Percentiles rank a stretch among this genome's conserved stretches.
These are phyloP conservation scores for Nicotiana tabacum DNA, from an alignment of 257 asterid genomes.

Conservation along the genomic window DNA sequence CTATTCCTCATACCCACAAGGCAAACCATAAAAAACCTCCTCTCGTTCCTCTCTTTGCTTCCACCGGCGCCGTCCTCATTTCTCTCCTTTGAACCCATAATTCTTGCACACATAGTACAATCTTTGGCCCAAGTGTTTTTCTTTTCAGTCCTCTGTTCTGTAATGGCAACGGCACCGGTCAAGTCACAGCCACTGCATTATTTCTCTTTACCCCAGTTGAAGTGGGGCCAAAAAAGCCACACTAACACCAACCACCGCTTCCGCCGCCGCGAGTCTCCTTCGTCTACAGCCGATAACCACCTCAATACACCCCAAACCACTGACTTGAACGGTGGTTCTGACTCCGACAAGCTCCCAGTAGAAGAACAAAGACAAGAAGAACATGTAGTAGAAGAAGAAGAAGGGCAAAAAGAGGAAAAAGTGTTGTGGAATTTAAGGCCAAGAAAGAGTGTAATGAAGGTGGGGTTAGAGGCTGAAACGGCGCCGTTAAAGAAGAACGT, in stretches of 20 bases:
- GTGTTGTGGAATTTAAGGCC: constrained; percentile 65
- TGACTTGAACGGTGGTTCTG: neutral
- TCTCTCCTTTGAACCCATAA: neutral
- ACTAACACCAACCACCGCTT: constrained; percentile 39
- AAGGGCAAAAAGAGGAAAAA: neutral
- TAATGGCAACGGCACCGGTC: constrained; percentile 71
- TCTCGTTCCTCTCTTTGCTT: neutral
- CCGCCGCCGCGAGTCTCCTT: constrained; percentile 61
- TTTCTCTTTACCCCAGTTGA: constrained; percentile 59
- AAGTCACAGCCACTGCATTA: constrained; percentile 80
- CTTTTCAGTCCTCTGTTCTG: neutral
- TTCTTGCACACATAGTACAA: neutral
- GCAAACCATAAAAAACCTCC: neutral
- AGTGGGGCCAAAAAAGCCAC: constrained; percentile 68
- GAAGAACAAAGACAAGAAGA: neutral
- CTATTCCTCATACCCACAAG: neutral
- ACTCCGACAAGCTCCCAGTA: neutral
- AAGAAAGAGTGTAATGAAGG: constrained; percentile 39
- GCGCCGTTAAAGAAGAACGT: constrained; percentile 9
- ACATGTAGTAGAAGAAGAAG: neutral
- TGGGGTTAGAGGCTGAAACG: constrained; percentile 23
- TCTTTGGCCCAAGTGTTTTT: neutral
- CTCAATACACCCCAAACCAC: neutral
- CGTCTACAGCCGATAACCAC: constrained; percentile 23
- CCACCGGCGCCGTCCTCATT: neutral